Conservation (phyloP, 176 grass and related monocot species). For the Oryza longistaminata region DNA sequence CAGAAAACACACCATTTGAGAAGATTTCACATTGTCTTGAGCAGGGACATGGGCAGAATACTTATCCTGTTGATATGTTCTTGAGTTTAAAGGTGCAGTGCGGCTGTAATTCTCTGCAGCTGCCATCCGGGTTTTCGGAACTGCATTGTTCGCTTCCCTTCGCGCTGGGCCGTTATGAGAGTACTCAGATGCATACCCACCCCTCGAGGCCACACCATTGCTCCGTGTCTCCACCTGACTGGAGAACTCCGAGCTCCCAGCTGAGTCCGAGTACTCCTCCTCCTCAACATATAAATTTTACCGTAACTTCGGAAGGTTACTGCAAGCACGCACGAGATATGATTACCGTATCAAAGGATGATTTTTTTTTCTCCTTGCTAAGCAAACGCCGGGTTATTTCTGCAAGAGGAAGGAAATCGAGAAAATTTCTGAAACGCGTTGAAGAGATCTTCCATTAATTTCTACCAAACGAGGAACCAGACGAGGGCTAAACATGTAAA, state of each 20-base stretch:
- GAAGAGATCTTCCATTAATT: not conserved
- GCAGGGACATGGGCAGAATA: conserved; percentile 48
- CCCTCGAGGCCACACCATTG: conserved; percentile 48
- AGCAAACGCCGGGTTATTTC: not conserved
- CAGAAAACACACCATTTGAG: conserved; percentile 36
- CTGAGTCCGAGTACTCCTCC: conserved; percentile 74
- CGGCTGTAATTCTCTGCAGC: conserved; percentile 22
- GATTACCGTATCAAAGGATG: not conserved
- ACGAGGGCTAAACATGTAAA: conserved; percentile 8
- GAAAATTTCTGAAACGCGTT: not conserved
- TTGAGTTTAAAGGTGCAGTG: conserved; percentile 11
- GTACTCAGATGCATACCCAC: conserved; percentile 54
- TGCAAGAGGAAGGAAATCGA: not conserved
- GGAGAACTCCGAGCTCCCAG: conserved; percentile 77
- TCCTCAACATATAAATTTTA: conserved; percentile 53
- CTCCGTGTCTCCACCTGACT: conserved; percentile 42
- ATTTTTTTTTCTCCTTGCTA: not conserved
- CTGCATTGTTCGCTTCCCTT: conserved; percentile 42
- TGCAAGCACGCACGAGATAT: not conserved
- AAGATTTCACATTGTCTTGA: conserved; percentile 33
- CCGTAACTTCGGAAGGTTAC: not conserved
- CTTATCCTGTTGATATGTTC: conserved; percentile 28
- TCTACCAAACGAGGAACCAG: not conserved
- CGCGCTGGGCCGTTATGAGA: conserved; percentile 46
- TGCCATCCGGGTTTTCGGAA: conserved; percentile 32